Evolutionary conservation across 2,329 filamentous ascomycete genomes (phyloP).

Genomic region (Diaporthe longicolla): DNA sequence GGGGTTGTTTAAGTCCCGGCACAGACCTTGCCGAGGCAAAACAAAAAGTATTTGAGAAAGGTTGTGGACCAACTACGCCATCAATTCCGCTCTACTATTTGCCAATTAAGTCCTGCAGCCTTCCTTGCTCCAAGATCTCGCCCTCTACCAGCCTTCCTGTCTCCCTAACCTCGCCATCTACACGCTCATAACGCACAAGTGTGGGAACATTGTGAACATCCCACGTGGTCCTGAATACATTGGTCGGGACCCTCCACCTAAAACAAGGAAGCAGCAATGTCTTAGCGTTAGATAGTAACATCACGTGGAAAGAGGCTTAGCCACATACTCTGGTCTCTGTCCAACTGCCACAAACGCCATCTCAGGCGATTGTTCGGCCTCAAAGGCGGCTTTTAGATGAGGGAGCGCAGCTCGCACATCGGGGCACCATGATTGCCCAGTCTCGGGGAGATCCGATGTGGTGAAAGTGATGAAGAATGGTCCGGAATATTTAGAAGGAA

Average conservation of each 20-base stretch:
- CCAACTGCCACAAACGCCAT: slow-evolving; percentile 4
- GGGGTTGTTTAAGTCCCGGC: no score
- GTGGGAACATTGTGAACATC: slow-evolving; percentile 4
- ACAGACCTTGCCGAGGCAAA: not conserved
- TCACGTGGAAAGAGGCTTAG: not conserved
- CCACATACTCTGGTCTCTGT: not conserved
- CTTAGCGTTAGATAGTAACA: not conserved
- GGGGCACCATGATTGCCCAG: slow-evolving; percentile 16
- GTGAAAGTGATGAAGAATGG: slow-evolving; percentile 20
- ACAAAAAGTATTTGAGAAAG: not conserved
- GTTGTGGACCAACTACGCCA: not conserved
- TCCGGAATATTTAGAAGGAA: no score
- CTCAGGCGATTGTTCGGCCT: not conserved
- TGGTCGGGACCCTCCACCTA: not conserved
- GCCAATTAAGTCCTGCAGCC: not conserved
- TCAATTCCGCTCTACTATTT: not conserved
- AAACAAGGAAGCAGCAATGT: not conserved
- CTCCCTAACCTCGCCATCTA: slow-evolving; percentile 16
- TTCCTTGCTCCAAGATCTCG: not conserved
- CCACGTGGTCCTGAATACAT: not conserved
- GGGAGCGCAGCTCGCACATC: slow-evolving; percentile 9
- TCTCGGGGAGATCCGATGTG: not conserved
- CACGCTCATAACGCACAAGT: not conserved
- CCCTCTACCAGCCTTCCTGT: not conserved
- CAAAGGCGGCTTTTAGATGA: not conserved